These are phyloP conservation scores for Suhomyces wounanorum DNA, from an alignment of 1,139 yeast genomes.

Conservation along the genomic window DNA sequence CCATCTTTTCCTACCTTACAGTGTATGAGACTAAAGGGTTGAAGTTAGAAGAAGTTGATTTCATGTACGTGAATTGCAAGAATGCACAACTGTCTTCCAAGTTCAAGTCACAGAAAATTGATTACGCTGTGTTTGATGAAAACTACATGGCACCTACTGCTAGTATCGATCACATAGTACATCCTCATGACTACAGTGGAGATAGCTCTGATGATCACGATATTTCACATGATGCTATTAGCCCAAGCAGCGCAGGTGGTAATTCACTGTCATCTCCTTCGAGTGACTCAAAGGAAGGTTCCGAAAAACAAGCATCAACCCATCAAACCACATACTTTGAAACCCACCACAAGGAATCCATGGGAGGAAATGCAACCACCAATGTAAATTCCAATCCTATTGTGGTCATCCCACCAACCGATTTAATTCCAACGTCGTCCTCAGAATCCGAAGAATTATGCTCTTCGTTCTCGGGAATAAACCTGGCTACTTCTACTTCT, in stretches of 20 bases:
- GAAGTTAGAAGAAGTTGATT: conserved; percentile 50
- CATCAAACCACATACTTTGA: conserved; percentile 12
- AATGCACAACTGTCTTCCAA: conserved; percentile 45
- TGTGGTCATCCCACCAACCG: conserved; percentile 27
- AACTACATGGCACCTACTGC: conserved; percentile 12
- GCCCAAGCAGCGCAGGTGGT: conserved; percentile 6
- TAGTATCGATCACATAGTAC: conserved; percentile 6
- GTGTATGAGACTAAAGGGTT: conserved; percentile 52
- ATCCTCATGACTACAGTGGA: conserved; percentile 10
- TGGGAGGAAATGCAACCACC: background rate
- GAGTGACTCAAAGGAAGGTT: conserved; percentile 8
- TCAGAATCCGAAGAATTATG: conserved; percentile 15
- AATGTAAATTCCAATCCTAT: background rate
- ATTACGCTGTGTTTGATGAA: conserved; percentile 23
- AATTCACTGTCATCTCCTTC: conserved; percentile 11
- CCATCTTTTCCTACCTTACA: conserved; percentile 40
- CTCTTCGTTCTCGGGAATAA: conserved; percentile 2
- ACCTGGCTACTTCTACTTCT: conserved; percentile 5
- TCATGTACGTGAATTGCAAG: conserved; percentile 40
- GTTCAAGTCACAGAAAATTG: conserved; percentile 42
- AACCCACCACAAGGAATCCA: conserved; percentile 4
- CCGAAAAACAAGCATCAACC: conserved; percentile 13
- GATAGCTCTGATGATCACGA: conserved; percentile 16
- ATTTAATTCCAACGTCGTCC: conserved; percentile 25
- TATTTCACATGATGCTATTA: conserved; percentile 9